Percentiles rank a stretch among this genome's conserved stretches.
These are phyloP conservation scores for Trifolium dubium DNA, from an alignment of 306 rosid genomes.

Conservation along the genomic window DNA sequence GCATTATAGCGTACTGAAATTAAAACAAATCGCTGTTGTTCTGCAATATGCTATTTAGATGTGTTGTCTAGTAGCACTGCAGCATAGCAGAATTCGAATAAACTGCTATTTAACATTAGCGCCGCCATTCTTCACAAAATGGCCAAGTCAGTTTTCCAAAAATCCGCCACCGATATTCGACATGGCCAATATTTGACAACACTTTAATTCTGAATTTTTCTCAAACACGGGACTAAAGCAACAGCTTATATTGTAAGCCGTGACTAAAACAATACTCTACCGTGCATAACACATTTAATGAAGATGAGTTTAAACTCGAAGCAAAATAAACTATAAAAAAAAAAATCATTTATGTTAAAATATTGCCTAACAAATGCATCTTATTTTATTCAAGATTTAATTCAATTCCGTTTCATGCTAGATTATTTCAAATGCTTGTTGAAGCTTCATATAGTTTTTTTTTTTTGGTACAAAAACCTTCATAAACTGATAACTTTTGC, in stretches of 20 bases:
- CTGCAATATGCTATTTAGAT: too few species aligned
- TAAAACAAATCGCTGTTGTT: too few species aligned
- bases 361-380: conserved; percentile 11
- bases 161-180: too few species aligned
- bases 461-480: neutral
- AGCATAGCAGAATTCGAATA: too few species aligned
- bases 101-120: too few species aligned
- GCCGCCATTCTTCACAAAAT: too few species aligned
- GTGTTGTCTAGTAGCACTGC: too few species aligned
- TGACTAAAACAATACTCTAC: conserved; percentile 26
- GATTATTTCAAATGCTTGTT: conserved; percentile 19
- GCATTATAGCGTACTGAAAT: too few species aligned
- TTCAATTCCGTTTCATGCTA: conserved; percentile 21
- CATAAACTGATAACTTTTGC: neutral
- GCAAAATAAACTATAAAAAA: neutral
- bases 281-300: conserved; percentile 14
- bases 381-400: conserved; percentile 15
- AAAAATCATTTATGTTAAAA: neutral
- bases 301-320: neutral
- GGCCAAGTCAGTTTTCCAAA: too few species aligned
- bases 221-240: conserved; percentile 1
- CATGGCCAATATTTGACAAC: too few species aligned
- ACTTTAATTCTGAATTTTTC: conserved; percentile 9
- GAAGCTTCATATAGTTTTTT: conserved; percentile 20
- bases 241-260: conserved; percentile 21